Evolutionary conservation across 1,284 basidiomycete species (phyloP).

Genomic region (Somion occarium): DNA sequence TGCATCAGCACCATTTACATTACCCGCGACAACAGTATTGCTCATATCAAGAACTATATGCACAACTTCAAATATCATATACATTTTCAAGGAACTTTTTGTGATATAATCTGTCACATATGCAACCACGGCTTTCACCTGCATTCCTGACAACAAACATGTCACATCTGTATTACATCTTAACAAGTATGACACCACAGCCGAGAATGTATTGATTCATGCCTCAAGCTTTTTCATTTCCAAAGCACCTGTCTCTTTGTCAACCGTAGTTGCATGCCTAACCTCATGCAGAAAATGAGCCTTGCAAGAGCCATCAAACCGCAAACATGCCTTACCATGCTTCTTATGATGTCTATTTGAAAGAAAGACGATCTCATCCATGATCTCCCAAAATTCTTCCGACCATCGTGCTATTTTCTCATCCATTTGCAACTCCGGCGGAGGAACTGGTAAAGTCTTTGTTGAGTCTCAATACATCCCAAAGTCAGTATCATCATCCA

Average conservation of each 20-base stretch:
- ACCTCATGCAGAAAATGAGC: constrained; percentile 27
- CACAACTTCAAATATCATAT: constrained; percentile 30
- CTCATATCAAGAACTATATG: constrained; percentile 21
- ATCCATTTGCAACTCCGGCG: too few species aligned
- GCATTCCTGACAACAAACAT: constrained; percentile 30
- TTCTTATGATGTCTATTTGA: constrained; percentile 14
- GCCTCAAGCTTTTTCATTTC: constrained; percentile 29
- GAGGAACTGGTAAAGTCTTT: too few species aligned
- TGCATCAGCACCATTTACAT: constrained; percentile 1
- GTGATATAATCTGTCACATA: constrained; percentile 19
- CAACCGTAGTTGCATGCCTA: constrained; percentile 16
- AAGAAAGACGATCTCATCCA: constrained; percentile 10
- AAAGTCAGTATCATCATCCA: not conserved
- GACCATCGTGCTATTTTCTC: too few species aligned
- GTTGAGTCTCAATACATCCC: not conserved
- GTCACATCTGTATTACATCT: constrained; percentile 34
- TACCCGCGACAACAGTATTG: constrained; percentile 14
- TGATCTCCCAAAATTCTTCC: constrained; percentile 2
- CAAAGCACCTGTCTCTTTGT: constrained; percentile 24
- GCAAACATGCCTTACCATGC: constrained; percentile 3
- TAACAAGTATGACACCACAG: constrained; percentile 27
- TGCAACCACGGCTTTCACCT: constrained; percentile 14
- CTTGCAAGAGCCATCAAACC: constrained; percentile 19
- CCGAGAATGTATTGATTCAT: constrained; percentile 29
- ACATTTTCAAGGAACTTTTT: constrained; percentile 30